Evolutionary conservation across 2,329 filamentous ascomycete genomes (phyloP), one percentile per base, ranked within the genome.

Genomic region (Pyrenochaeta sp.): DNA sequence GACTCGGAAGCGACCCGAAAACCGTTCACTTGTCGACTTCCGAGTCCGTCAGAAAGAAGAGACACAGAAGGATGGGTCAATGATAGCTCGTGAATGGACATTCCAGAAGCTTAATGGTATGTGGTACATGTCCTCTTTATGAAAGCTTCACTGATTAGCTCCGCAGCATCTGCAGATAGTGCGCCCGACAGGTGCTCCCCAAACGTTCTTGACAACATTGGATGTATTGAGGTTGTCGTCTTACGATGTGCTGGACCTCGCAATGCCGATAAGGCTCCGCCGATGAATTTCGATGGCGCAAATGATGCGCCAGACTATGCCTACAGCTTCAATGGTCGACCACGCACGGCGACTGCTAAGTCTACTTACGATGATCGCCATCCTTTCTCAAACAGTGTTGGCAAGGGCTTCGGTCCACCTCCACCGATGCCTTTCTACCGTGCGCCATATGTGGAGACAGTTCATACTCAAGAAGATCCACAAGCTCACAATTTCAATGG

Each of bases 1-100:
- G 69, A 39, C 59, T 62, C 47, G 53, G 7, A 58, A 63, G 14
- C 52, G 55, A 18, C 58, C 60, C 5, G 61, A 69, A 34, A 68
- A 51, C 19, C 58, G 53, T 10, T 58, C 71, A 17, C 59, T 77
- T 29, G 64, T 81, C 14, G 74, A 81, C 41, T 78, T 83, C 39
- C 61, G 68, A 6, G 67, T 83, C 3, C 72, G 79, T 2, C 79
- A 83, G 60, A 81, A 81, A 55, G 81, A 83, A 53, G 76, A 80
- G 48, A 72, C 69, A 47, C 63, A 67, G n/a, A 59, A 60, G 3
- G 70, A 75, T 50, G 77, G 77, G 3, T 65, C 56, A 5, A 81
- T 80, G 61, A 65, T 81, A 43, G 79, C 75, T 0, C 72, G 77
- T 8, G 74, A 77, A 26, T 83, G 80, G 81, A 72, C 71, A 4